Conservation (phyloP, 805 yeast genomes). For the Sugiyamaella valdiviana region DNA sequence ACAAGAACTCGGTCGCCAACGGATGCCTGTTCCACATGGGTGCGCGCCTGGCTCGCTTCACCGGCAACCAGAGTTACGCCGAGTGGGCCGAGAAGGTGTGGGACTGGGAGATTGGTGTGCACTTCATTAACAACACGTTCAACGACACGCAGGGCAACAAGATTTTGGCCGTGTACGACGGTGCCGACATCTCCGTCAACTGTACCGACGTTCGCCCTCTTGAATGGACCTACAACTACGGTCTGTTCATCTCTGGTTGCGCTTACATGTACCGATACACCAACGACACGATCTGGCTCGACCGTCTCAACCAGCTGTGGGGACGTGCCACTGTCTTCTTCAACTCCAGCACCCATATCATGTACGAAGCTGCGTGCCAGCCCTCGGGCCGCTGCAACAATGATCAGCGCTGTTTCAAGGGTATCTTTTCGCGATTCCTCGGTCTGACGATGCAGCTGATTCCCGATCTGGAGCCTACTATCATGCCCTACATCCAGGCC, state of each 20-base stretch:
- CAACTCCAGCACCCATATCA: conserved; percentile 39
- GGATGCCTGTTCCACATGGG: conserved; percentile 84
- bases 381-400: conserved; percentile 56
- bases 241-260: conserved; percentile 67
- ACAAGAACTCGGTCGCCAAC: conserved; percentile 86
- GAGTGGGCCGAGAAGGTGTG: conserved; percentile 71
- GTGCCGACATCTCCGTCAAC: conserved; percentile 40
- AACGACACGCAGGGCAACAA: conserved; percentile 23
- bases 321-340: conserved; percentile 31
- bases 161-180: conserved; percentile 38
- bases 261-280: conserved; percentile 79
- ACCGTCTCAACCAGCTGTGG: conserved; percentile 54
- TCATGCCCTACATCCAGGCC: conserved; percentile 39
- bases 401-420: conserved; percentile 91
- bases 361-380: conserved; percentile 86
- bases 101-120: conserved; percentile 65
- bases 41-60: conserved; percentile 79
- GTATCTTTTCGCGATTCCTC: conserved; percentile 67
- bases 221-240: conserved; percentile 88
- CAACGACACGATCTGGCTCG: conserved; percentile 56
- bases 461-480: conserved; percentile 41
- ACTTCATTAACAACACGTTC: conserved; percentile 37
- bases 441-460: conserved; percentile 68
- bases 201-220: conserved; percentile 54
- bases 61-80: conserved; percentile 64